Evolutionary conservation across 2,329 filamentous ascomycete genomes (phyloP), one percentile per base, ranked within the genome.

Genomic region (Colletotrichum neosansevieriae): DNA sequence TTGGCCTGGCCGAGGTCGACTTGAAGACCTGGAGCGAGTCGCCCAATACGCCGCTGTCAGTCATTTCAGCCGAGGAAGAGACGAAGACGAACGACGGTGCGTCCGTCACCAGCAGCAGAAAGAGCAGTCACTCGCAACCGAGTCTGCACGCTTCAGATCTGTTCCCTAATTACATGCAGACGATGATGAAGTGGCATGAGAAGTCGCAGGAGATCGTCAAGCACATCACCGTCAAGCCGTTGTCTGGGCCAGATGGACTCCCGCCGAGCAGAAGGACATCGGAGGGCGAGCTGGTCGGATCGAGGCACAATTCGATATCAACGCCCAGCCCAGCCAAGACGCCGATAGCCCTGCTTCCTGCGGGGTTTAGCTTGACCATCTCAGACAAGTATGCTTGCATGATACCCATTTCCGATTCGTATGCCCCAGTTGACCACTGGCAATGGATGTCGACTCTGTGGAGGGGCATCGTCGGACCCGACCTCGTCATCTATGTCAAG

Each of bases 381-480:
- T 91, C 93, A 1, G 92, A 98, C 76, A 83, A 85, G 54, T 95
- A 91, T 76, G 92, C 94, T 1, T 89, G 88, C 62, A 83, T 85
- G 13, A 89, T 94, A 49, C 91, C 92, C 1, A 94, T 97, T 72
- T 82, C 85, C 17, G 94, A 97, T 75, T 84, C 86, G 6, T 97
- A 97, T 77, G 87, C 89, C 15, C 90, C 92, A 0, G 86, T 92
- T n/a, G 94, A 97, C 74, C 95, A 98, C 80, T 98, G 95, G 94
- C 92, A 97, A 78, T 98, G 95, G 95, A 94, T 96, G 84, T 95
- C 95, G 40, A 95, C 92, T 49, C 86, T 98, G 21, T 98, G 95
- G 95, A 90, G 94, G 10, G 93, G 94, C 10, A 92, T 93, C 61
- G 86, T 94, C 1, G 93, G 92, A 0, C 89, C 95, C 0, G 95